Evolutionary conservation across 2,329 filamentous ascomycete species (phyloP), one percentile per base, ranked within the genome.

Genomic region (Microdochium paspali): DNA sequence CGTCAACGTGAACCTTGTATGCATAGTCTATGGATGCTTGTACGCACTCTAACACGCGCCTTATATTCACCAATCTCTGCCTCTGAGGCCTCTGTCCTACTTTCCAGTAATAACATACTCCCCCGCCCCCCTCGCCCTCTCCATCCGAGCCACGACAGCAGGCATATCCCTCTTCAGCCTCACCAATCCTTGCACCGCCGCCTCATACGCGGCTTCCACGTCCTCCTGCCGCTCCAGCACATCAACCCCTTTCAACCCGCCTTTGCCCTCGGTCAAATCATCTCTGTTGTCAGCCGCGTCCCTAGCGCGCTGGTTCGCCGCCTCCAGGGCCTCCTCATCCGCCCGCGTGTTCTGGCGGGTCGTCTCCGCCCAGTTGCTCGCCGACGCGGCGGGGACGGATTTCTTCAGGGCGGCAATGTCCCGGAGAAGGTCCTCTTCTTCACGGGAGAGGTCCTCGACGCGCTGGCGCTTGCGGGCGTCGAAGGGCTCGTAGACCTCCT

Each of bases 351-450:
- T 67, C 1, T 61, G 60, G 43, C 63, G 60, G 21, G 73, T 58
- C 21, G 60, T 61, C 40, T 70, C 66, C 39, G 70, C 66, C 54
- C 71, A 69, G 30, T 64, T 54, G 3, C 61, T 56, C 9, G 77
- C 74, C 0, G 70, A 68, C 10, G 64, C 57, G 15, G 57, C 59
- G 20, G 78, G 77, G 1, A 79, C 71, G 50, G 64, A 62, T 51
- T 74, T 72, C 61, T 81, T 81, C n/a, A 81, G 68, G 25, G 67
- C 65, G 7, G 80, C 80, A 55, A 84, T 80, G 56, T 82, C 77
- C 53, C 80, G 76, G 42, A 83, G 74, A 3, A 84, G 70, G 56
- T 79, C 78, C 58, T 84, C 80, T 54, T 84, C 80, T 49, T 81
- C 72, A 50, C 74, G 69, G 50, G 77, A 71, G n/a, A 83, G 72